Base-by-base conservation (phyloP, 2,329 filamentous ascomycete genomes). In the Ceratocystis lukuohia region DNA sequence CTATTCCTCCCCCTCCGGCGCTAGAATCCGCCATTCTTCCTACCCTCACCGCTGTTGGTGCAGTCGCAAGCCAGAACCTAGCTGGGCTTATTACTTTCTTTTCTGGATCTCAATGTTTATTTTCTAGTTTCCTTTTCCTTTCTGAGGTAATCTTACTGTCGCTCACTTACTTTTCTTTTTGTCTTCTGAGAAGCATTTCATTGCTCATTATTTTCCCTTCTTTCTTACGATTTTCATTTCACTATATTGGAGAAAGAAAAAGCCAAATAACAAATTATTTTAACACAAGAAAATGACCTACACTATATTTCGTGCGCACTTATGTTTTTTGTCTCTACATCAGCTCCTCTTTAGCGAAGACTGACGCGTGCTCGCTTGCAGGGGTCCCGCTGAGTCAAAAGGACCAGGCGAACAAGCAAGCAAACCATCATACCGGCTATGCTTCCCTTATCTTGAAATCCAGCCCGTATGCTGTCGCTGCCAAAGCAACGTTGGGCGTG, bases 1-100 rank as follows among this genome's bases (percentile, higher is more conserved):
- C 33, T 37, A 3, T 17, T 59, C 5, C 28, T 33, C 17, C 7
- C n/a, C 17, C 37, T 4, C 5, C 12, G 28, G 53, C 53, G 53
- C 20, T 59, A 33, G 25, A 33, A 59, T 30, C 53, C n/a, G 53
- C 53, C 15, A n/a, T 30, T 45, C n/a, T 41, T 41, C 8, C 2
- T 12, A 4, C 10, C 37, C 37, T 12, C 37, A 41, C 37, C 37
- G 37, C 41, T 22, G 41, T 22, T 45, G 37, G 20, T 62, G 41
- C 15, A 46, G 61, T 62, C 61, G 37, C 61, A 17, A 62, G 61
- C 15, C 33, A 62, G 61, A 46, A 41, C 10, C 33, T 10, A 62
- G 61, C 61, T 41, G n/a, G 45, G 28, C 17, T 15, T 10, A 7
- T 62, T 46, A 45, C 41, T 12, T 62, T 62, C 61, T 46, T 30